Evolutionary conservation across 2,329 filamentous ascomycete genomes (phyloP), one percentile per base, ranked within the genome.

Genomic region (Beauveria sp.): DNA sequence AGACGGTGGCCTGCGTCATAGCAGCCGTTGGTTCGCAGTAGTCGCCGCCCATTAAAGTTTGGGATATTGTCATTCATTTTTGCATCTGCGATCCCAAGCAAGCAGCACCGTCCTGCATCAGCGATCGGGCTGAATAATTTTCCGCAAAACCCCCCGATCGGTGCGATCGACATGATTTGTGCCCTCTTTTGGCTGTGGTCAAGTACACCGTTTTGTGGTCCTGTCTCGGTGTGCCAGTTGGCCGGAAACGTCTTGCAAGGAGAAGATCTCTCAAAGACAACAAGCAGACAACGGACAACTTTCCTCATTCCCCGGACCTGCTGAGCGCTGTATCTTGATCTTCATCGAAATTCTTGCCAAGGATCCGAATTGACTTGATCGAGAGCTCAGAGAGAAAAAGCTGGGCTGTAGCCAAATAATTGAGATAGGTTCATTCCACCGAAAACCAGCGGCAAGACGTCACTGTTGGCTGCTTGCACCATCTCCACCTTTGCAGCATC

Each of bases 381-480:
- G 1, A 12, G 16, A 18, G 14, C 6, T 16, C 16, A 12, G 28
- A 14, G 10, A 14, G 18, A 5, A 5, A n/a, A 10, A 10, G 3
- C 1, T 7, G 12, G 18, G 42, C 46, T 12, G 12, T n/a, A 57
- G n/a, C n/a, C 43, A 47, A 57, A 28, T 22, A 18, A 2, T 18
- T 18, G 20, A 20, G 14, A 10, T 1, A 2, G n/a, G 7, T n/a
- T n/a, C 20, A 12, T 5, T 16, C n/a, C 26, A 4, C 55, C 55
- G 55, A 58, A 26, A 50, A 26, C 34, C 16, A 20, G n/a, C 55
- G 55, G 55, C 55, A 40, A 24, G 55, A 50, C 55, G 46, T 58
- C 55, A 58, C 55, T 22, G 5, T 38, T 40, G 30, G 46, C 54
- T 50, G 30, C 16, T 40, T 16, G 20, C 24, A 34, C 20, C 20